Percentiles rank a stretch among this genome's conserved stretches.
phyloP scores from a whole-genome alignment of 768 basidiomycete genomes.

The Pulveroboletus sp. region DNA sequence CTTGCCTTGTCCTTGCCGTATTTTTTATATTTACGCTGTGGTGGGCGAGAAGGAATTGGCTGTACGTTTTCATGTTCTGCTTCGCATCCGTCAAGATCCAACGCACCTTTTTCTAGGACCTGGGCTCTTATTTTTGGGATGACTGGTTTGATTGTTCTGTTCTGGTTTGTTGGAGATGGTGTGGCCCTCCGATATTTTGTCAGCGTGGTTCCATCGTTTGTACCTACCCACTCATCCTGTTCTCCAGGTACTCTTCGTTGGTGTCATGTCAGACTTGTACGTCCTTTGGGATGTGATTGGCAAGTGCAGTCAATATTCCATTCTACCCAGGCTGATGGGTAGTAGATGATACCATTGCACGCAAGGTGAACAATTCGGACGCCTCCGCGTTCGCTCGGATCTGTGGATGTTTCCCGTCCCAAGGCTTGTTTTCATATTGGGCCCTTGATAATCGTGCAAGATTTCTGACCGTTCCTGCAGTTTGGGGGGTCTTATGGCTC shows the following conservation, averaged over 20 bases:
- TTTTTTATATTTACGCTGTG: conserved; percentile 88
- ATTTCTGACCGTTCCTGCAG: conserved; percentile 34
- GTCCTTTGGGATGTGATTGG: conserved; percentile 87
- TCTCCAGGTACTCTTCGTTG: conserved; percentile 71
- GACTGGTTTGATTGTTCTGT: conserved; percentile 73
- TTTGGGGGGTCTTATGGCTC: conserved; percentile 91
- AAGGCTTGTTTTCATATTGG: conserved; percentile 46
- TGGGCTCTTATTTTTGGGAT: conserved; percentile 80
- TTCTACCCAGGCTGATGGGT: background rate
- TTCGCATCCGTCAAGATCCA: background rate
- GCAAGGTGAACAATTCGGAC: conserved; percentile 86
- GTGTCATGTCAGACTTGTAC: conserved; percentile 86
- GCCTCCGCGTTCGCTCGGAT: conserved; percentile 82
- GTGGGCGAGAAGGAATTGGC: conserved; percentile 76
- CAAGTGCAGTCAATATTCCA: conserved; percentile 26
- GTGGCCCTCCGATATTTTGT: conserved; percentile 78
- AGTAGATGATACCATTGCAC: conserved; percentile 77
- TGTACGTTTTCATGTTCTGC: conserved; percentile 45
- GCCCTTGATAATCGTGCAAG: background rate
- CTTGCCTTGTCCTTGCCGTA: conserved; percentile 73
- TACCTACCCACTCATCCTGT: background rate
- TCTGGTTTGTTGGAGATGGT: conserved; percentile 80
- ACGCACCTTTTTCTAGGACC: conserved; percentile 43
- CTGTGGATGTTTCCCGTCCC: conserved; percentile 83
- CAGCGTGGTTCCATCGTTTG: conserved; percentile 14